These are phyloP conservation scores for Wickerhamiella galacta DNA, from an alignment of 805 yeast genomes.

Conservation along the genomic window DNA sequence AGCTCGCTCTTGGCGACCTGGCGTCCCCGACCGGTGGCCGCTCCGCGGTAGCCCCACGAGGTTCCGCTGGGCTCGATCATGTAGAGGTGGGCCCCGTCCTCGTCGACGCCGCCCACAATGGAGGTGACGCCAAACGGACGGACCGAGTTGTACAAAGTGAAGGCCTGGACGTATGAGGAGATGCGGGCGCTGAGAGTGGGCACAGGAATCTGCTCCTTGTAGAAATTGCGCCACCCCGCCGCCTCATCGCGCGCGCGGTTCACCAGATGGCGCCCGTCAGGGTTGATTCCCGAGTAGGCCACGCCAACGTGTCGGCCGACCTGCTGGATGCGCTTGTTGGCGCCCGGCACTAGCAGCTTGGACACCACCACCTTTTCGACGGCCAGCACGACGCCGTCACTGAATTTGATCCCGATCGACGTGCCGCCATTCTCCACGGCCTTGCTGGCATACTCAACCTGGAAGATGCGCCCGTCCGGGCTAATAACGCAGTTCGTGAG, in stretches of 20 bases:
- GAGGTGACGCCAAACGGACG: conserved; percentile 94
- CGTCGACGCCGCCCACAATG: conserved; percentile 86
- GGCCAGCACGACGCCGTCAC: conserved; percentile 91
- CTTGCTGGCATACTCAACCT: conserved; percentile 92
- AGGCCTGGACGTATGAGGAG: conserved; percentile 85
- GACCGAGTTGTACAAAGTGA: conserved; percentile 89
- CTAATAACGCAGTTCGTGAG: conserved; percentile 90
- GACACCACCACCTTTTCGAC: conserved; percentile 86
- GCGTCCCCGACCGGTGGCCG: conserved; percentile 97
- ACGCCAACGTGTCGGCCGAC: conserved; percentile 89
- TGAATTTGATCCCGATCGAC: conserved; percentile 77
- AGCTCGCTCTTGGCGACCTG: conserved; percentile 95
- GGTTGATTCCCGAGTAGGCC: conserved; percentile 84
- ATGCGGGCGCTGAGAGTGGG: conserved; percentile 73
- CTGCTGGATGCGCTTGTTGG: conserved; percentile 80
- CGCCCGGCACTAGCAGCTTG: conserved; percentile 73
- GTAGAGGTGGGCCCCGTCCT: conserved; percentile 76
- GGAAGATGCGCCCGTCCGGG: conserved; percentile 52
- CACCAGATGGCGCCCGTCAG: conserved; percentile 92
- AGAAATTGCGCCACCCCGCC: conserved; percentile 53
- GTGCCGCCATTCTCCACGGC: conserved; percentile 98
- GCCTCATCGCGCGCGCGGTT: conserved; percentile 88
- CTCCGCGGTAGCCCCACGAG: conserved; percentile 94
- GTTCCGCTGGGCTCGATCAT: conserved; percentile 97
- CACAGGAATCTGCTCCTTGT: conserved; percentile 60